A percentile compares a stretch with the other conserved stretches of the same genome.
Evolutionary conservation across 2,329 filamentous ascomycete species (phyloP).

Genomic region (Thelonectria blattea): DNA sequence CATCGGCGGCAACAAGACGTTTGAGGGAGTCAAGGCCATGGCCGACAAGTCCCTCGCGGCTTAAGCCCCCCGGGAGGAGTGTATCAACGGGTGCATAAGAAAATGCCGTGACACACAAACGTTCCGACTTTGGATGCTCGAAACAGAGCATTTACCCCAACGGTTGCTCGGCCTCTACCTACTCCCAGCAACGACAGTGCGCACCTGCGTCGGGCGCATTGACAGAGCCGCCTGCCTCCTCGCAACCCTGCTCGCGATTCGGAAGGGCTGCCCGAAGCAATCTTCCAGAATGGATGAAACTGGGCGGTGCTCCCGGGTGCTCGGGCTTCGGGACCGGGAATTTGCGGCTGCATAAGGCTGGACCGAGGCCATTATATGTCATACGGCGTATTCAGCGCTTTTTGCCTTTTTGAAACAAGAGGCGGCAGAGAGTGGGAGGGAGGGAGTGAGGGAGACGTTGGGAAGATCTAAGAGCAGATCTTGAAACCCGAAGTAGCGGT

Average conservation of each 20-base stretch:
- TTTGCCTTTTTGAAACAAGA: no score
- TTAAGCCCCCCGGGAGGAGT: neutral
- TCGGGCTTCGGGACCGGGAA: neutral
- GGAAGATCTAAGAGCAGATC: no score
- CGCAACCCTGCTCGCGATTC: neutral
- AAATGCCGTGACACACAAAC: neutral
- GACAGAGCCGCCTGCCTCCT: neutral
- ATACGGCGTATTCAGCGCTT: no score
- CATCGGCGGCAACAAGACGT: constrained; percentile 93
- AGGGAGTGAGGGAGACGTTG: no score
- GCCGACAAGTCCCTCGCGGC: constrained; percentile 73
- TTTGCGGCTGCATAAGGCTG: neutral
- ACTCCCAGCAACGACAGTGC: neutral
- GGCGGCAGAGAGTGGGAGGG: no score
- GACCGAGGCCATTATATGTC: neutral
- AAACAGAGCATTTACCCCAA: neutral
- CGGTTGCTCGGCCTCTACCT: neutral
- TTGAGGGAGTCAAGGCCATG: constrained; percentile 87
- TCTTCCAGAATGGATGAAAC: neutral
- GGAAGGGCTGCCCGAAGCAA: neutral
- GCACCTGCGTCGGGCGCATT: neutral
- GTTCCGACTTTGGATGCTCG: constrained; percentile 10
- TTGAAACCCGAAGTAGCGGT: no score
- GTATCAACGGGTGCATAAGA: neutral
- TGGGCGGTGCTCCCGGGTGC: neutral